A percentile compares a stretch with the other conserved stretches of the same genome.
phyloP scores from a whole-genome alignment of 2,329 filamentous ascomycete species.

The Daldinia eschscholtzii region DNA sequence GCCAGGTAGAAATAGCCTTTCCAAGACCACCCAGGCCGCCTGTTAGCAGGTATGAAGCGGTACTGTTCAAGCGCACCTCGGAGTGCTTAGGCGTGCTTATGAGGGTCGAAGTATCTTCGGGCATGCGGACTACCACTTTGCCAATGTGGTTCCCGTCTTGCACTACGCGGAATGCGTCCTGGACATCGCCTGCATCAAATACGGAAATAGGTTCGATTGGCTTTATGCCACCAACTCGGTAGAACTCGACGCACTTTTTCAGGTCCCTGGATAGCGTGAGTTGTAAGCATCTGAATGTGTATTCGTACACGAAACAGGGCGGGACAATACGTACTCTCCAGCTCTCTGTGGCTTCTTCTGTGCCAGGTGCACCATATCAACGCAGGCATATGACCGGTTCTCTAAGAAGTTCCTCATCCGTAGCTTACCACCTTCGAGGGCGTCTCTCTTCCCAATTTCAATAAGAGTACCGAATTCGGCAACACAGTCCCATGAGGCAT shows the following conservation, averaged over 20 bases:
- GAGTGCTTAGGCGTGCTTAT: too few species aligned
- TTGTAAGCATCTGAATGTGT: neutral
- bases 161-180: constrained; percentile 51
- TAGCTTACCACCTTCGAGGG: constrained; percentile 35
- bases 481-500: constrained; percentile 43
- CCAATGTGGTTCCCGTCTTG: constrained; percentile 52
- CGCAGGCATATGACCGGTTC: constrained; percentile 40
- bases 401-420: constrained; percentile 45
- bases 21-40: constrained; percentile 53
- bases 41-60: constrained; percentile 49
- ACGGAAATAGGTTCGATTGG: constrained; percentile 51
- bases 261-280: neutral
- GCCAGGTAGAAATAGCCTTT: constrained; percentile 47
- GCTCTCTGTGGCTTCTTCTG: neutral
- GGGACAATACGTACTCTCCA: neutral
- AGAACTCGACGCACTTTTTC: constrained; percentile 1
- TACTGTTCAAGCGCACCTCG: neutral
- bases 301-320: too few species aligned
- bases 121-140: constrained; percentile 15
- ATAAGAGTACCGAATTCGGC: constrained; percentile 43
- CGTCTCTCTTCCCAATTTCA: constrained; percentile 43
- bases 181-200: constrained; percentile 49
- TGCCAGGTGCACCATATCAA: constrained; percentile 31
- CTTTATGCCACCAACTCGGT: constrained; percentile 39
- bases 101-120: neutral